Evolutionary conservation across 495 filamentous ascomycete species (phyloP).

Genomic region (Mytilinidion resinicola): DNA sequence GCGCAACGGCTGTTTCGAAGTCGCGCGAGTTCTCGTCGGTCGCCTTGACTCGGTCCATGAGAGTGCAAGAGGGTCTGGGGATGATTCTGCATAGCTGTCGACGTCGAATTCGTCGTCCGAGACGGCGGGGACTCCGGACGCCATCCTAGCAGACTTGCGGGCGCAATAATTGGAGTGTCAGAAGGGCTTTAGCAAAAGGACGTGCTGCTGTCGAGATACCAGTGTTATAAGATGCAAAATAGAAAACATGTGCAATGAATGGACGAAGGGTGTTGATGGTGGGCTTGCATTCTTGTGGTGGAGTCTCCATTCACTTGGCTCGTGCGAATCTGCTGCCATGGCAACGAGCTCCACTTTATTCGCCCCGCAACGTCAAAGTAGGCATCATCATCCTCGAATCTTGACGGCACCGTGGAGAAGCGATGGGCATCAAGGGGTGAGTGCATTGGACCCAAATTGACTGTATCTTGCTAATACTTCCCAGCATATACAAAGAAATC

Average conservation of each 20-base stretch:
- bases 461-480: conserved; percentile 5
- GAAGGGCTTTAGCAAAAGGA: too few species aligned
- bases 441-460: neutral
- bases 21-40: neutral
- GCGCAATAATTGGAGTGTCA: too few species aligned
- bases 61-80: conserved; percentile 25
- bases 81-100: conserved; percentile 26
- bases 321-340: neutral
- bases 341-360: neutral
- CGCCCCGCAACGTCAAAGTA: neutral
- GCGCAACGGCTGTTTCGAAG: neutral
- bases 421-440: conserved; percentile 40
- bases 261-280: neutral
- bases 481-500: conserved; percentile 83
- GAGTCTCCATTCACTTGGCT: neutral
- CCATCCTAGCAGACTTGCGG: neutral
- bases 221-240: neutral
- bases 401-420: neutral
- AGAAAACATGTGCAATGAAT: neutral
- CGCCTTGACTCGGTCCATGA: conserved; percentile 8
- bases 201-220: too few species aligned
- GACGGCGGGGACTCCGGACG: neutral
- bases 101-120: conserved; percentile 7
- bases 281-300: neutral
- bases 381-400: neutral